Evolutionary conservation across 768 basidiomycete genomes (phyloP), one percentile per base, ranked within the genome.

Genomic region (Leccinum rimulosum): DNA sequence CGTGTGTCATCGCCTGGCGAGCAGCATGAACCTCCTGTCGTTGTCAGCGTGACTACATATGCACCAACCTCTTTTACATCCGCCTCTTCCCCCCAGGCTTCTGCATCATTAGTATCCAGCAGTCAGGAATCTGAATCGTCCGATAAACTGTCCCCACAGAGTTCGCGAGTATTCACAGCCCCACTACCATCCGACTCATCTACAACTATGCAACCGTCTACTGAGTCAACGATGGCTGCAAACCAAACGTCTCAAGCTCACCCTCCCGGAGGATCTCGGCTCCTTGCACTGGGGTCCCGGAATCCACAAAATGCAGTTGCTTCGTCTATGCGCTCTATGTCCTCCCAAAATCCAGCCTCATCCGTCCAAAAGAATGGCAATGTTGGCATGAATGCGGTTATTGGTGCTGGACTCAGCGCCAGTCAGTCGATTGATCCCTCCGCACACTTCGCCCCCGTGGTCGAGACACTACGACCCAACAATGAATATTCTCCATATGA

Each of bases 401-500:
- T 54, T 22, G 57, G 64, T 53, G n/a, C 43, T 5, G 66, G 50
- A 50, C 30, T 49, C 40, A 61, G 57, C 50, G 38, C 49, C 30
- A 54, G 35, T 40, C 64, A 65, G 28, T 27, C 67, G 28, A 40
- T 62, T 6, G 71, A 71, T 4, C 40, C 58, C 7, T 51, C 66
- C n/a, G 50, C 64, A 25, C 67, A 64, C 35, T 51, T 58, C 28
- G 28, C 57, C 10, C 43, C 58, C 14, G 54, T 31, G 35, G 30
- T 57, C 36, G 68, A 69, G 28, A 52, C 56, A 22, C 48, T 58
- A 33, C 60, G 64, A 54, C 19, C 56, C 35, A 60, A 53, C 51
- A 61, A 75, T 28, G 77, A 77, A 17, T 86, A 86, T 64, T 82
- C 80, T 12, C 84, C 84, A 0, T 87, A 86, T 61, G 84, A 86